Conservation (phyloP, 345 rosid species). For the Carallia brachiata region DNA sequence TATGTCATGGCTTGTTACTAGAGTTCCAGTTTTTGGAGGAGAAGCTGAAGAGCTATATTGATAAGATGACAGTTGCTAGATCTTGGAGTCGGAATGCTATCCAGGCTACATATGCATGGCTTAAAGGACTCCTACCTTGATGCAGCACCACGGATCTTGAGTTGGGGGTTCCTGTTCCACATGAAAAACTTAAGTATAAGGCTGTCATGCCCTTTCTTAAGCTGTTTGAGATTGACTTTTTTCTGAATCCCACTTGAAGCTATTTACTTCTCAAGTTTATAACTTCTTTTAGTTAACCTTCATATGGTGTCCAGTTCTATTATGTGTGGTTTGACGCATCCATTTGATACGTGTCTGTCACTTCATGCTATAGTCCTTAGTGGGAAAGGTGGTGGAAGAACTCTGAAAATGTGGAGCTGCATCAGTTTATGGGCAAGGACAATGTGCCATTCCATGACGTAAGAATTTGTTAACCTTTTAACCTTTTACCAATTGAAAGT, state of each 20-base stretch:
- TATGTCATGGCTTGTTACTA: no score
- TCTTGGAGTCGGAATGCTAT: slow-evolving; percentile 90
- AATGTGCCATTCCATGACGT: slow-evolving; percentile 78
- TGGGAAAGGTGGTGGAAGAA: slow-evolving; percentile 99
- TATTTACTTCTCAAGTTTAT: no score
- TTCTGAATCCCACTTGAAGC: no score
- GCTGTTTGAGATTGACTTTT: no score
- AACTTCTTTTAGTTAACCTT: no score
- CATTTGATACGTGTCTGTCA: slow-evolving; percentile 91
- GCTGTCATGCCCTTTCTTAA: background rate
- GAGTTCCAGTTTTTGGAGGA: no score
- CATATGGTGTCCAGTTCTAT: slow-evolving; percentile 48
- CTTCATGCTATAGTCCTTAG: slow-evolving; percentile 82
- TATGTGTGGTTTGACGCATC: slow-evolving; percentile 99
- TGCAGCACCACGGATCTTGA: slow-evolving; percentile 85
- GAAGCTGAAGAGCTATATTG: slow-evolving; percentile 15
- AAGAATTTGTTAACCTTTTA: no score
- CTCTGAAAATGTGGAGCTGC: slow-evolving; percentile 93
- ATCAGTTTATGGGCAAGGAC: slow-evolving; percentile 98
- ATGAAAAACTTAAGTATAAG: slow-evolving; percentile 55
- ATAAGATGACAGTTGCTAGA: slow-evolving; percentile 62
- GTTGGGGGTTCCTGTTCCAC: slow-evolving; percentile 99
- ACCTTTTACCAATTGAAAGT: no score
- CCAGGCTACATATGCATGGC: slow-evolving; percentile 74
- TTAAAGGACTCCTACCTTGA: slow-evolving; percentile 67